Base-by-base conservation (phyloP, 2,329 filamentous ascomycete species). In the Diaporthe aspalathi region DNA sequence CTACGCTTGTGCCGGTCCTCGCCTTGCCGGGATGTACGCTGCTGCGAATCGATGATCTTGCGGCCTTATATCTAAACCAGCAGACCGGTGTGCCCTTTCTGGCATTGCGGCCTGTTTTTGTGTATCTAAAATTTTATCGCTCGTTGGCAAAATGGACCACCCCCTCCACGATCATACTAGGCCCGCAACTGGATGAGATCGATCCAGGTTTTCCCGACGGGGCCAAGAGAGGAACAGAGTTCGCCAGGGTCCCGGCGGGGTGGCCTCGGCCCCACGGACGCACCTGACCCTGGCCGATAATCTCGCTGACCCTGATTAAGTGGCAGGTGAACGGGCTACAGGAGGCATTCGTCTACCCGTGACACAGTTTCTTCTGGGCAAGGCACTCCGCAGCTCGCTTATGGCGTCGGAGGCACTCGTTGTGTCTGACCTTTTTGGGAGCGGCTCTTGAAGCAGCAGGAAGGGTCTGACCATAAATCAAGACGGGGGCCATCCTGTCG, bases 301-400 rank as follows among this genome's bases (percentile, higher is more conserved):
- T 50, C 45, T 65, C 60, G 60, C 60, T 65, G 60, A 17, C 60
- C 32, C 50, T 50, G 60, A 65, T 50, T 50, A 65, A 65, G 60
- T 60, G 45, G 60, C 60, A 65, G 29, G 40, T 24, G 45, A 29
- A 65, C 60, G 29, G 60, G 29, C 60, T 65, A 49, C 60, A 50
- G 60, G 45, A 49, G 43, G 43, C 17, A 20, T 63, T 63, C n/a
- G 60, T 63, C 43, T 50, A 50, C 12, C 29, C 45, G 60, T 65
- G 60, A 65, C 60, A 65, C 27, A 22, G n/a, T 24, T 50, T 3
- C 20, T 43, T 35, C 43, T 49, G 60, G 60, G 27, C 27, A 24
- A 35, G 43, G 38, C 20, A 50, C 53, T 49, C 43, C 27, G 60
- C 43, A 35, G 60, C 60, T 63, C 60, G 60, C 60, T 49, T 63